Conservation (phyloP, 208 protist species). For the Porcisia deanei region DNA sequence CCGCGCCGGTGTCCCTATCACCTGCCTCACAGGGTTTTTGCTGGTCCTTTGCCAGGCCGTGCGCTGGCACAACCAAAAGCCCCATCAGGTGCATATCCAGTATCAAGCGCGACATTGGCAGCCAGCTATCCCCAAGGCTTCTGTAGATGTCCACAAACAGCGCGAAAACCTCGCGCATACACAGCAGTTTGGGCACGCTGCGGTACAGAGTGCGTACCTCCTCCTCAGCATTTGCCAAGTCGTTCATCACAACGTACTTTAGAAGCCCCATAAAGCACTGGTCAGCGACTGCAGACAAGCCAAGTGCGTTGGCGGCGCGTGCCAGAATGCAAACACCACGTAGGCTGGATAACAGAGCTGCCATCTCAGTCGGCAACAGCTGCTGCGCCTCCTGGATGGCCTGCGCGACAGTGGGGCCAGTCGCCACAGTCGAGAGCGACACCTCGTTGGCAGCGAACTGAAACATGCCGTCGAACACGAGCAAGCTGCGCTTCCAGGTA, state of each 20-base stretch:
- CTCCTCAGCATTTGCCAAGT: constrained; percentile 31
- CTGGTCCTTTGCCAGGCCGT: background rate
- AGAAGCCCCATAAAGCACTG: constrained; percentile 39
- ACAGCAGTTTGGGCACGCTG: constrained; percentile 42
- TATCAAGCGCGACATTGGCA: constrained; percentile 29
- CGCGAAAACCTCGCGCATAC: constrained; percentile 40
- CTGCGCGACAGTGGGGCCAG: constrained; percentile 17
- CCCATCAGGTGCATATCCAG: constrained; percentile 50
- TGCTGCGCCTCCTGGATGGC: constrained; percentile 30
- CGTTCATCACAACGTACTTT: constrained; percentile 26
- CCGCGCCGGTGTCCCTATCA: background rate
- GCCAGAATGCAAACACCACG: constrained; percentile 35
- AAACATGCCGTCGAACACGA: constrained; percentile 55
- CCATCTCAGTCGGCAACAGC: constrained; percentile 27
- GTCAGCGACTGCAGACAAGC: constrained; percentile 32
- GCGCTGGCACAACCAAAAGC: constrained; percentile 22
- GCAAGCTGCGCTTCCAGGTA: constrained; percentile 58
- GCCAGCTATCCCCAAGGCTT: constrained; percentile 42
- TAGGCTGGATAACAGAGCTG: constrained; percentile 33
- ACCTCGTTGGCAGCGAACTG: constrained; percentile 36
- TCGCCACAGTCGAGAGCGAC: constrained; percentile 16
- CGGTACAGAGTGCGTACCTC: constrained; percentile 40
- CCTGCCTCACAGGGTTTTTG: background rate
- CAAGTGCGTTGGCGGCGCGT: constrained; percentile 23
- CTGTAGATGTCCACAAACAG: constrained; percentile 39